These are phyloP conservation scores for Licmophora abbreviata DNA, from an alignment of 108 stramenopile species.

Conservation along the genomic window DNA sequence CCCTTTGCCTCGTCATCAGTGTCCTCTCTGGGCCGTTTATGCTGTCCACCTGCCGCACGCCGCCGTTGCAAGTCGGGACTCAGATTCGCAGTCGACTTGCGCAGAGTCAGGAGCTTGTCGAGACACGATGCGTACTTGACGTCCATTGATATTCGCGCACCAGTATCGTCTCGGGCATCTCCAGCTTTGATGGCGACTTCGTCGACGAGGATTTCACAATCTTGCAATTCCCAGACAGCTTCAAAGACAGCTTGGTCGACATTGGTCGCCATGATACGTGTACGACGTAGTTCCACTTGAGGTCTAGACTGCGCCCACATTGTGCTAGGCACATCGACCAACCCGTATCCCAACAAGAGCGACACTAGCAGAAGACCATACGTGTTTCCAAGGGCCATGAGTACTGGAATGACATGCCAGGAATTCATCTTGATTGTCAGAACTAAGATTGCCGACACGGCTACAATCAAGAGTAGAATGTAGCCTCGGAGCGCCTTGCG, in stretches of 20 bases:
- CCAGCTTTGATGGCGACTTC: slow-evolving; percentile 19
- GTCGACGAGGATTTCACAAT: slow-evolving; percentile 42
- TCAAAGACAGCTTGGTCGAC: slow-evolving; percentile 54
- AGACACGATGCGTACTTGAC: slow-evolving; percentile 28
- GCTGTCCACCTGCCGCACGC: slow-evolving; percentile 7
- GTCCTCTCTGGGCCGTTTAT: too few relatives aligned
- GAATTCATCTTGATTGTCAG: slow-evolving; percentile 29
- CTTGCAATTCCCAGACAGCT: slow-evolving; percentile 51
- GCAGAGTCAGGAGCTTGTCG: slow-evolving; percentile 29
- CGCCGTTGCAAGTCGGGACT: slow-evolving; percentile 20
- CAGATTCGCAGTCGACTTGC: slow-evolving; percentile 26
- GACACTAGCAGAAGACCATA: slow-evolving; percentile 76
- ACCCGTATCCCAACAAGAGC: slow-evolving; percentile 67
- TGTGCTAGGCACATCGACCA: slow-evolving; percentile 66
- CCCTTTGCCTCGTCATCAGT: too few relatives aligned
- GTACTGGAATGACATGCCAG: slow-evolving; percentile 32
- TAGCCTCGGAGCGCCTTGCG: slow-evolving; percentile 4
- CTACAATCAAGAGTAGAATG: slow-evolving; percentile 11
- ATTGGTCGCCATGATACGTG: slow-evolving; percentile 40
- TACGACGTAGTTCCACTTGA: slow-evolving; percentile 42
- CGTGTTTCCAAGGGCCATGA: slow-evolving; percentile 81
- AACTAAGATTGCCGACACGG: slow-evolving; percentile 13
- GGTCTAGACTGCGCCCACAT: slow-evolving; percentile 57
- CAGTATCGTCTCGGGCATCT: slow-evolving; percentile 10
- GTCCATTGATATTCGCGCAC: slow-evolving; percentile 4